phyloP scores from a whole-genome alignment of 83 land plant species.

The Isoetes engelmannii region DNA sequence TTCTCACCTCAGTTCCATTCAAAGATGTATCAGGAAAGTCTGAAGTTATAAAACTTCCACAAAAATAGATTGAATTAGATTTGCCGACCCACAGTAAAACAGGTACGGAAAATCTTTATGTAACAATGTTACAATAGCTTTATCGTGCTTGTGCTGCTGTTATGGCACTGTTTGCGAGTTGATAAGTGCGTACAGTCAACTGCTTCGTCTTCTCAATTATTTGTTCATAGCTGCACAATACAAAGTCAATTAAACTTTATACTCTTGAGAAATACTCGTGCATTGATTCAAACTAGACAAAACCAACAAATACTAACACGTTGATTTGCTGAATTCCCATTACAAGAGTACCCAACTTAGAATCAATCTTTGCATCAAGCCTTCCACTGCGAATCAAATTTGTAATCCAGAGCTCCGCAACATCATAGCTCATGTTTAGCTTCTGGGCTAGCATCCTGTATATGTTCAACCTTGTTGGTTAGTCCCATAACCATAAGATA shows the following conservation, averaged over 20 bases:
- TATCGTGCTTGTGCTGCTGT: constrained; percentile 19
- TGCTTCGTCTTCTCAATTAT: constrained; percentile 67
- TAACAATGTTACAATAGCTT: too few relatives aligned
- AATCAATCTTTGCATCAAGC: constrained; percentile 95
- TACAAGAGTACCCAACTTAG: constrained; percentile 73
- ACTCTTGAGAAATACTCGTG: neutral
- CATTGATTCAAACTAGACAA: neutral
- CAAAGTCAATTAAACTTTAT: neutral
- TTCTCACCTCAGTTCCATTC: too few relatives aligned
- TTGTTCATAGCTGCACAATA: constrained; percentile 61
- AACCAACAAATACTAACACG: constrained; percentile 53
- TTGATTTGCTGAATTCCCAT: constrained; percentile 76
- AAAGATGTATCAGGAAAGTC: too few relatives aligned
- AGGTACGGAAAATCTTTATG: too few relatives aligned
- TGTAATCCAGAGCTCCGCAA: constrained; percentile 91
- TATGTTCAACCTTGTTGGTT: neutral
- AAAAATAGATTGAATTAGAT: too few relatives aligned
- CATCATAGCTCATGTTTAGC: constrained; percentile 83
- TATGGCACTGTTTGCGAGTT: constrained; percentile 49
- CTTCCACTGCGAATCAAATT: constrained; percentile 76
- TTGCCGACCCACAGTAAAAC: too few relatives aligned
- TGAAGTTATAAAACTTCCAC: too few relatives aligned
- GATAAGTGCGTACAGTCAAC: constrained; percentile 51
- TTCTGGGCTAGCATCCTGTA: constrained; percentile 87
- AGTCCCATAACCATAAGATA: neutral